Conservation (phyloP, 2,329 filamentous ascomycete genomes). For the Trichophyton rubrum region DNA sequence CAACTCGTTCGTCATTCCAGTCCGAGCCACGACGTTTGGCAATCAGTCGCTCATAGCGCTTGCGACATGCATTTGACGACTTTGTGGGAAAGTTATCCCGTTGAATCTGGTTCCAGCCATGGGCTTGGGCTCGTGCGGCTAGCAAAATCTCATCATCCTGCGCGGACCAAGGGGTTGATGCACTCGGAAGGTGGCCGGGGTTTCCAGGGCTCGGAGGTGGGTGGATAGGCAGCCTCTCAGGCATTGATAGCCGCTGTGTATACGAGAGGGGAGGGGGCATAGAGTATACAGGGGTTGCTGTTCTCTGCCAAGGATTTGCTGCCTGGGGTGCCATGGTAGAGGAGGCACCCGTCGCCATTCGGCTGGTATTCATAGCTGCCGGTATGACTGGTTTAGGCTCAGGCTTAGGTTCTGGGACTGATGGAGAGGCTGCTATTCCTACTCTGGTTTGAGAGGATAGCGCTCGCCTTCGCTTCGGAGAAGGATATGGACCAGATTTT, state of each 20-base stretch:
- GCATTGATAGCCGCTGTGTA: constrained; percentile 1
- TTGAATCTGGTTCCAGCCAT: constrained; percentile 77
- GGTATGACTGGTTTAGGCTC: background rate
- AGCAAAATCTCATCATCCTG: constrained; percentile 65
- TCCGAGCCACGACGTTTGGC: constrained; percentile 60
- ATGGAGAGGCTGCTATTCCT: background rate
- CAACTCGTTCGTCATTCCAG: constrained; percentile 65
- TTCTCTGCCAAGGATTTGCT: constrained; percentile 8
- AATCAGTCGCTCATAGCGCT: constrained; percentile 74
- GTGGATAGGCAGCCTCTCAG: constrained; percentile 2
- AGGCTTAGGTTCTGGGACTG: constrained; percentile 2
- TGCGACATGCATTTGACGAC: constrained; percentile 70
- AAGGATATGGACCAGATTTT: constrained; percentile 12
- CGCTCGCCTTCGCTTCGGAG: constrained; percentile 1
- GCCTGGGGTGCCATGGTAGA: constrained; percentile 3
- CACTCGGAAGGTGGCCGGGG: constrained; percentile 9
- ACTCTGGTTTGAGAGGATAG: background rate
- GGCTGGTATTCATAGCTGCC: constrained; percentile 11
- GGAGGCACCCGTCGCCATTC: constrained; percentile 1
- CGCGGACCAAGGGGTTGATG: constrained; percentile 53
- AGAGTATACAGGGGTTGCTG: constrained; percentile 5
- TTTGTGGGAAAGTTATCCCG: constrained; percentile 64
- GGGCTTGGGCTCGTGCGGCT: constrained; percentile 56
- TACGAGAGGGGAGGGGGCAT: constrained; percentile 12
- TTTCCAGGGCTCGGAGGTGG: constrained; percentile 7